Conservation (phyloP, 129 eudicot genomes). For the Escallonia rubra region DNA sequence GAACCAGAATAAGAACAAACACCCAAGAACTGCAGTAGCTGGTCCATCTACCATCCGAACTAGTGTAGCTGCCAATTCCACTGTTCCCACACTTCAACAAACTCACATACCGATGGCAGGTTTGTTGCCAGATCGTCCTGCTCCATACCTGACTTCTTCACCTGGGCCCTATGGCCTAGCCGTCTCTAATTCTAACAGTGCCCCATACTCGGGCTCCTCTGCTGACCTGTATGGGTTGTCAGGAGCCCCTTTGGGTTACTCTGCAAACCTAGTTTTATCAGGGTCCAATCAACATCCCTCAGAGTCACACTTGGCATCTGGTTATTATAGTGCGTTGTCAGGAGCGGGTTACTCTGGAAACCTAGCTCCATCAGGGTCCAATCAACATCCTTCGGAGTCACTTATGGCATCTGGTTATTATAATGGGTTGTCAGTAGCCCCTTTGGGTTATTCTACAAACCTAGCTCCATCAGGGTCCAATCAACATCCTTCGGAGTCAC, state of each 20-base stretch:
- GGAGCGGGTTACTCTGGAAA: constrained; percentile 8
- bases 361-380: constrained; percentile 17
- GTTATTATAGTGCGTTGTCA: constrained; percentile 15
- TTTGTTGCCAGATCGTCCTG: constrained; percentile 1
- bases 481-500: constrained; percentile 23
- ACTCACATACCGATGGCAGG: constrained; percentile 10
- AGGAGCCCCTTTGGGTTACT: constrained; percentile 14
- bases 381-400: constrained; percentile 20
- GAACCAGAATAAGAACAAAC: constrained; percentile 18
- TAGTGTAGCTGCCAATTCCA: constrained; percentile 11
- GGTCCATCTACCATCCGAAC: constrained; percentile 13
- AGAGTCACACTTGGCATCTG: constrained; percentile 20
- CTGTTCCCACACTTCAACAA: constrained; percentile 13
- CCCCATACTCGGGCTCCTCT: constrained; percentile 13
- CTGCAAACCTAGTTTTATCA: constrained; percentile 15
- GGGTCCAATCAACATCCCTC: constrained; percentile 21
- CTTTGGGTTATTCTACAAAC: constrained; percentile 6
- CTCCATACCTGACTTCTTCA: constrained; percentile 15
- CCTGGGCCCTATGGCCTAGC: constrained; percentile 19
- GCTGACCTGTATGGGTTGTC: constrained; percentile 19
- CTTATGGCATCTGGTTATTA: constrained; percentile 23
- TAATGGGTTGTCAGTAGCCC: constrained; percentile 7
- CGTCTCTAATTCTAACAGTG: constrained; percentile 10
- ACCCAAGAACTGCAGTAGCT: constrained; percentile 5
- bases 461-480: constrained; percentile 16